A percentile compares a stretch with the other conserved stretches of the same genome.
phyloP scores from a whole-genome alignment of 768 basidiomycete genomes.

The Phanerochaete carnosa region DNA sequence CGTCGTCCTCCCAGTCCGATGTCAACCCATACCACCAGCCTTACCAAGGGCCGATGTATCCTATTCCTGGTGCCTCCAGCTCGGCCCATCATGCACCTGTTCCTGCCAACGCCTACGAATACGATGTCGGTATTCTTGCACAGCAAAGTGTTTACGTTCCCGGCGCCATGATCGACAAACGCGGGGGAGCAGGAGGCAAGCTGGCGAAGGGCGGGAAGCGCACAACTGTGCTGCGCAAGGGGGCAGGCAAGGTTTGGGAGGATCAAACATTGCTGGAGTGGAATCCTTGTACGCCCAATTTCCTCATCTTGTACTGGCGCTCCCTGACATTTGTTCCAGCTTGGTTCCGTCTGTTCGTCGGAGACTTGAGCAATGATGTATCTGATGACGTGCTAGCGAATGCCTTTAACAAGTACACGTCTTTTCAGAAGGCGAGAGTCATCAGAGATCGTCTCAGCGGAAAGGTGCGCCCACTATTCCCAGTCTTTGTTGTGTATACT shows the following conservation, averaged over 20 bases:
- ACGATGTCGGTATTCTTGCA: slow-evolving; percentile 86
- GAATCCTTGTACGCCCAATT: slow-evolving; percentile 72
- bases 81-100: slow-evolving; percentile 74
- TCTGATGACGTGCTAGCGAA: slow-evolving; percentile 92
- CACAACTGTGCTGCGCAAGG: slow-evolving; percentile 91
- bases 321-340: slow-evolving; percentile 42
- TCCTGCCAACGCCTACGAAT: slow-evolving; percentile 88
- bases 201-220: slow-evolving; percentile 88
- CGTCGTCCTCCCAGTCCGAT: slow-evolving; percentile 35
- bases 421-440: slow-evolving; percentile 93
- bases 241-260: slow-evolving; percentile 97
- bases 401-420: slow-evolving; percentile 90
- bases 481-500: not conserved
- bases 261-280: slow-evolving; percentile 96
- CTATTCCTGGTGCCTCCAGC: slow-evolving; percentile 58
- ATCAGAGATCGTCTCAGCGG: slow-evolving; percentile 91
- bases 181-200: slow-evolving; percentile 82
- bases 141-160: slow-evolving; percentile 93
- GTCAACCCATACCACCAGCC: slow-evolving; percentile 82
- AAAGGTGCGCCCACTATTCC: slow-evolving; percentile 54
- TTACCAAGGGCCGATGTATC: slow-evolving; percentile 72
- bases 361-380: slow-evolving; percentile 97
- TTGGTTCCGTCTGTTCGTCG: slow-evolving; percentile 97
- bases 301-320: not conserved
- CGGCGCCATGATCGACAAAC: slow-evolving; percentile 86